A percentile compares a stretch with the other conserved stretches of the same genome.
These are phyloP conservation scores for Colletotrichum lindemuthianum DNA, from an alignment of 2,329 filamentous ascomycete genomes.

Conservation along the genomic window DNA sequence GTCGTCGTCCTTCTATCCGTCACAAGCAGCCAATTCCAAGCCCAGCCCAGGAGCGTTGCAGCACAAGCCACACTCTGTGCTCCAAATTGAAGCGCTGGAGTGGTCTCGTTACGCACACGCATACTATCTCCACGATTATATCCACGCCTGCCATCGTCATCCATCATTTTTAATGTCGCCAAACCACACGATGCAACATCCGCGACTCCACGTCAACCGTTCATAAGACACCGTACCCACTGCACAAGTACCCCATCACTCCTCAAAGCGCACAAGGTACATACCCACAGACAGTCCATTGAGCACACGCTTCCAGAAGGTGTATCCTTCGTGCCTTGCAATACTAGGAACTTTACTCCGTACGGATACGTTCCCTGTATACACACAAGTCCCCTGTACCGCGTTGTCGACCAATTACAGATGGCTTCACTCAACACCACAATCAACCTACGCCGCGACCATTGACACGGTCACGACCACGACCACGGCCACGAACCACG, in stretches of 20 bases:
- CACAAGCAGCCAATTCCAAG: no score
- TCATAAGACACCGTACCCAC: no score
- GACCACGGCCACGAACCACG: neutral
- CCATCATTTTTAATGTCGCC: conserved; percentile 24
- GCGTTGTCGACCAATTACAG: conserved; percentile 29
- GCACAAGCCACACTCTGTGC: conserved; percentile 4
- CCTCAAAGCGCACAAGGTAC: neutral
- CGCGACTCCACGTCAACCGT: no score
- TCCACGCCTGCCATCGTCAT: conserved; percentile 17
- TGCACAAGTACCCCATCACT: no score
- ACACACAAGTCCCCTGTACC: conserved; percentile 13
- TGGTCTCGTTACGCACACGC: neutral
- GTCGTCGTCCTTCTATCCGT: no score
- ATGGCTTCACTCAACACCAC: conserved; percentile 16
- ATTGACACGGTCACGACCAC: conserved; percentile 17
- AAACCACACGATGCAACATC: neutral
- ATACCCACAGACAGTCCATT: no score
- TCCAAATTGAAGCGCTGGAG: neutral
- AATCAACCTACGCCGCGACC: conserved; percentile 21
- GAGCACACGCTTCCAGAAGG: no score
- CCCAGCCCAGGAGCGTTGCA: no score
- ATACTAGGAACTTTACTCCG: no score
- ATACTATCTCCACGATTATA: conserved; percentile 16
- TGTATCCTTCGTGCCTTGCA: no score
- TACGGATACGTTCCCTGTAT: neutral